Base-by-base conservation (phyloP, 306 rosid genomes). In the Benincasa hispida region DNA sequence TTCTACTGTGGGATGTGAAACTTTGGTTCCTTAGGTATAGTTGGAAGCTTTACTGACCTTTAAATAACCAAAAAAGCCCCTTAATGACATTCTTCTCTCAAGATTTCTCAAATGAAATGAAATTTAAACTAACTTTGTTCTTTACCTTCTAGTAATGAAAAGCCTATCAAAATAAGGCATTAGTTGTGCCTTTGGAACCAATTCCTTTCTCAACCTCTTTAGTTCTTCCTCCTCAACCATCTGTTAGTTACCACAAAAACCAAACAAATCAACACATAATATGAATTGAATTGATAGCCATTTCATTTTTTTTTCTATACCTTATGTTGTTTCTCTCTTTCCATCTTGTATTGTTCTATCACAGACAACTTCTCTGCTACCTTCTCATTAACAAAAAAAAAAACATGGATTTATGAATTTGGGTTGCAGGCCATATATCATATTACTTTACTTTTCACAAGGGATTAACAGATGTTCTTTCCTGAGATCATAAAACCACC, bases 161-260 rank as follows among this genome's bases (percentile, higher is more conserved):
- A 98, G 99, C 82, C 93, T 89, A 77, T 95, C 99, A 84, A 95
- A 95, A 81, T 95, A 92, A 39, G 99, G 99, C 99, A 95, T 95
- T 2, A 98, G 97, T 53, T 95, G 99, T 59, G 99, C 99, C 82
- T 87, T 95, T 6, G 99, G 99, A 78, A 95, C 83, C 8, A 92
- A 93, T 73, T 89, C 98, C 85, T 88, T 95, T 80, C 97, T 95
- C 84, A 90, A 78, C 76, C 98, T 89, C 83, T 85, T 80, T 70
- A 90, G 56, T 78, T 95, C 99, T 81, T 90, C 99, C 81, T 92
- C 99, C 85, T 92, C 96, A 54, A 80, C 98, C 81, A 88, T 69
- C 99, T 95, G 60, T 63, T 79, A 77, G 37, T 28, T 2, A 53
- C 10, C 24, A 28, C 62, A 68, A 45, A 39, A 63, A 3, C 59